These are phyloP conservation scores for Geranium rotundifolium DNA, from an alignment of 345 rosid genomes.

Conservation along the genomic window DNA sequence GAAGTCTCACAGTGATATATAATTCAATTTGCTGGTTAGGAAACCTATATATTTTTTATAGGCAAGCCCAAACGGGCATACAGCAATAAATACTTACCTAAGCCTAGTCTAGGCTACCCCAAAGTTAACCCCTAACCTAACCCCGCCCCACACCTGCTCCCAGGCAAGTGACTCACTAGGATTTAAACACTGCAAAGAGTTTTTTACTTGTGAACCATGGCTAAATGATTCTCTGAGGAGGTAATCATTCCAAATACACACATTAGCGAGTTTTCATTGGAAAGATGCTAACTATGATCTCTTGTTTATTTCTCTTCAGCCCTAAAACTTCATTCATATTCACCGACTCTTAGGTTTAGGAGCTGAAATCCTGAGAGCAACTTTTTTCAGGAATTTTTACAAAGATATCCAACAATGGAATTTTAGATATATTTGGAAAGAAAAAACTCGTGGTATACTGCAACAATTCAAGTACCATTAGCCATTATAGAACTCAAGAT, in stretches of 20 bases:
- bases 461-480: not conserved
- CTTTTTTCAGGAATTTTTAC: not conserved
- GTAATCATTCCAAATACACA: not conserved
- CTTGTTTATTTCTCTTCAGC: not conserved
- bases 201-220: not conserved
- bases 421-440: not conserved
- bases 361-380: not conserved
- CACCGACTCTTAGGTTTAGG: not conserved
- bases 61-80: too few species aligned
- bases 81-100: too few species aligned
- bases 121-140: too few species aligned
- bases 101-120: too few species aligned
- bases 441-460: not conserved
- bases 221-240: not conserved
- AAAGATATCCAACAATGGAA: not conserved
- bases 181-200: not conserved
- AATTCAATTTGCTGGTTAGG: not conserved
- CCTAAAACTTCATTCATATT: not conserved
- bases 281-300: not conserved
- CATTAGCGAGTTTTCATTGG: not conserved
- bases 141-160: too few species aligned
- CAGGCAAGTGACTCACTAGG: too few species aligned
- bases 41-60: too few species aligned
- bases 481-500: not conserved
- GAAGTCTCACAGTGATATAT: not conserved